Evolutionary conservation across 2,329 filamentous ascomycete genomes (phyloP), one percentile per base, ranked within the genome.

Genomic region (Cladorrhinum sp.): DNA sequence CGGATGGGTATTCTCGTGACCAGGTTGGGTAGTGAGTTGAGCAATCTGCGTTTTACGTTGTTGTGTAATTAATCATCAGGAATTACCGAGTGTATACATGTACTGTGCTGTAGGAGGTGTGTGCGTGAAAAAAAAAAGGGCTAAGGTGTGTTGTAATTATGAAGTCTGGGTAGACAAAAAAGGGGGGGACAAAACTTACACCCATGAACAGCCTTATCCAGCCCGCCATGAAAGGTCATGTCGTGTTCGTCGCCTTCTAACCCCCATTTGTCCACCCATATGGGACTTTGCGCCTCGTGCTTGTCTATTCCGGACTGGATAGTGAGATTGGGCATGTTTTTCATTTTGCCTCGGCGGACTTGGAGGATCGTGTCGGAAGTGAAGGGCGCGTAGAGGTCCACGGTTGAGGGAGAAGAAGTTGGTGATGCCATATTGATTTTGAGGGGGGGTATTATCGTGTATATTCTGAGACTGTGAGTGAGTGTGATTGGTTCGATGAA

Each of bases 241-340:
- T 87, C 84, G 60, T 88, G 86, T 67, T 88, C 83, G 62, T 89
- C 86, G 4, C 74, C 79, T 16, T 81, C 77, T 14, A 87, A 78
- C 0, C 86, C 86, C 2, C 79, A 66, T 20, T 72, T 74, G 1
- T 71, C 74, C 36, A 86, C 76, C 2, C 74, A 70, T 2, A 85
- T 74, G 0, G 78, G 77, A 0, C 75, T 79, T 1, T 72, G 30
- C 6, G 79, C 74, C 1, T 76, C 58, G 0, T 65, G 67, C 68
- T 87, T 87, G 73, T 84, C 79, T 62, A 88, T 88, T 1, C 82
- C 85, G 0, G 82, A 82, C 59, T 77, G 73, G 50, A 84, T 76
- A 12, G 75, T 75, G 2, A 85, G 74, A 0, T 79, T 79, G 2
- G 77, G 76, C 72, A 86, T 77, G 23, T 75, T 77, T 70, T 83